Evolutionary conservation across 2,329 filamentous ascomycete species (phyloP), one percentile per base, ranked within the genome.

Genomic region (Stemphylium beticola): DNA sequence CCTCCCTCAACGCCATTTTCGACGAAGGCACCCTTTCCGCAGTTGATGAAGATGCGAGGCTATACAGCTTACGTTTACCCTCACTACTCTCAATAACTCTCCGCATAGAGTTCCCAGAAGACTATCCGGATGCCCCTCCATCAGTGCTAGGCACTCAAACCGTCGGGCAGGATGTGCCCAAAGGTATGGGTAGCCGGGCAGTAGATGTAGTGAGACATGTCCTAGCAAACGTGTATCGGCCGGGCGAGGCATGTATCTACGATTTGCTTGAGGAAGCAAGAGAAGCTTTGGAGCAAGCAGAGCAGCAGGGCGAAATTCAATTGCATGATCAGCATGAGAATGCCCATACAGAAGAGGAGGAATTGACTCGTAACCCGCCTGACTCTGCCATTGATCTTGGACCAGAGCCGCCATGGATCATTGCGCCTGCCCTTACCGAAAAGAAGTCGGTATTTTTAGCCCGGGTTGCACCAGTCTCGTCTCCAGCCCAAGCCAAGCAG

Each of bases 381-480:
- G 53, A 57, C 26, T 53, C 55, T 17, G 57, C 36, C 17, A 40
- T 60, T 45, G 65, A 73, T 50, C 51, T 72, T 32, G 72, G 72
- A 11, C 68, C 74, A 22, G 79, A 83, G 20, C 85, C 85, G 2
- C 75, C 78, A 0, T 99, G 95, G 95, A 81, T 82, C 0, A 62
- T 93, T 0, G 96, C 92, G 0, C 86, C 90, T 4, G 82, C 87
- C 0, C 77, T 95, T 6, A 83, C 86, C 0, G 93, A 96, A 75
- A 88, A 91, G 72, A 96, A 92, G 71, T 97, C 92, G 0, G 87
- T 91, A 1, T 99, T 99, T 72, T 68, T 98, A 39, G 95, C 90
- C 1, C 87, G 92, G 32, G 88, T 85, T 32, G 89, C 90, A 0
- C 77, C 76, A 2, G 91, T 96, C 1, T 78, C 82, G 0, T 90